Evolutionary conservation across 805 yeast species (phyloP), one percentile per base, ranked within the genome.

Genomic region (Geotrichum ghanense): DNA sequence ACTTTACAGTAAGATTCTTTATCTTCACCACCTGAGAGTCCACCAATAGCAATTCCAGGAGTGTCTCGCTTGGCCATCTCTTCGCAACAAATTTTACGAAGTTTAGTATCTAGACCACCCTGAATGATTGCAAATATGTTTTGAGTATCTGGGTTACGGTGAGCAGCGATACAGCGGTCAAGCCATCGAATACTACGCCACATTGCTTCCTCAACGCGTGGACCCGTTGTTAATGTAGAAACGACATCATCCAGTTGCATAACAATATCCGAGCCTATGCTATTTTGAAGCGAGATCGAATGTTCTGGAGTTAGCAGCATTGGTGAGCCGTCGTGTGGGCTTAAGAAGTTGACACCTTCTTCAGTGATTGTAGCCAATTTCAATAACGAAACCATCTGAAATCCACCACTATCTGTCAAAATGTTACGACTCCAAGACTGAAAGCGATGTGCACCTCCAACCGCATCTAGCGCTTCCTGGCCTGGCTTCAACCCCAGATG

Each of bases 161-260:
- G 68, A 2, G 73, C 71, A 19, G 55, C 58, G 34, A 70, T 66
- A 49, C 74, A 69, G 31, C 73, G 53, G 47, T 69, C 73, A 20
- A 69, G 59, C 73, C 73, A 69, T 16, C 73, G 56, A 35, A 69
- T 63, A 44, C 68, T 60, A 39, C 73, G 48, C 53, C 63, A 54
- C 72, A 68, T 70, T 26, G 73, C 73, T 54, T 70, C 74, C 49
- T 68, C 71, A 46, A 69, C 56, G n/a, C 73, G 59, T 2, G 66
- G 67, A 9, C 73, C 73, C 2, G 68, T 63, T 12, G 73, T 70
- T 46, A 69, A 55, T 1, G 73, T 67, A 26, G 65, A 61, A 3
- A 69, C 72, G 3, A 69, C 73, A 46, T 69, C 73, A 54, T 69
- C 73, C 48, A 69, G 58, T 52, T 69, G 73, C 73, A 69, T 69